phyloP scores from a whole-genome alignment of 441 rosid species.

The Codiaeum variegatum region DNA sequence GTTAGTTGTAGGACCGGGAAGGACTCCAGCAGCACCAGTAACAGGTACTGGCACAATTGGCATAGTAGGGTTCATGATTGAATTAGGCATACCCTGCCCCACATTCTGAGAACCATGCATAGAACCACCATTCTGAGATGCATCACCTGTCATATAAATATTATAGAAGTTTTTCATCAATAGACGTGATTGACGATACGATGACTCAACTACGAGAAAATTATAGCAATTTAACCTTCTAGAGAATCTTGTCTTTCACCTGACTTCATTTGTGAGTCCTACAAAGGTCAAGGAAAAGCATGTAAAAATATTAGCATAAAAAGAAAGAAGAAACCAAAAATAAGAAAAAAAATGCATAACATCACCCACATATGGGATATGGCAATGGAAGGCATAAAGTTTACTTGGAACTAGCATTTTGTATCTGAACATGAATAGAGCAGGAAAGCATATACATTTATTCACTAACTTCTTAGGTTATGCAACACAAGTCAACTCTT shows the following conservation, averaged over 20 bases:
- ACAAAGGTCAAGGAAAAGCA: conserved; percentile 27
- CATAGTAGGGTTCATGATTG: conserved; percentile 46
- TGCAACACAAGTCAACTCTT: not conserved
- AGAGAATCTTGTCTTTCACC: conserved; percentile 68
- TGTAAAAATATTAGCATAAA: conserved; percentile 9
- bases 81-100: conserved; percentile 42
- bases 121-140: conserved; percentile 71
- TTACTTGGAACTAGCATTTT: not conserved
- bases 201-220: conserved; percentile 12
- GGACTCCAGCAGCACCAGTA: conserved; percentile 46
- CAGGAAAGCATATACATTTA: not conserved
- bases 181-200: conserved; percentile 13
- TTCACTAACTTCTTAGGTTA: too few relatives aligned
- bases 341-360: not conserved
- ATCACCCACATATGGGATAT: not conserved
- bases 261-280: conserved; percentile 77
- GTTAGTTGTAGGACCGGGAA: conserved; percentile 80
- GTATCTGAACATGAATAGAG: not conserved
- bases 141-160: conserved; percentile 44
- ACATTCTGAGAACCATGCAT: conserved; percentile 64
- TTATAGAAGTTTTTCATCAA: conserved; percentile 15
- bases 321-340: not conserved
- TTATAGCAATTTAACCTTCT: conserved; percentile 45
- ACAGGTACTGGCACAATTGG: conserved; percentile 47
- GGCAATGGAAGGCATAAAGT: not conserved